Evolutionary conservation across 2,329 filamentous ascomycete species (phyloP).

Genomic region (Pseudogymnoascus sp.): DNA sequence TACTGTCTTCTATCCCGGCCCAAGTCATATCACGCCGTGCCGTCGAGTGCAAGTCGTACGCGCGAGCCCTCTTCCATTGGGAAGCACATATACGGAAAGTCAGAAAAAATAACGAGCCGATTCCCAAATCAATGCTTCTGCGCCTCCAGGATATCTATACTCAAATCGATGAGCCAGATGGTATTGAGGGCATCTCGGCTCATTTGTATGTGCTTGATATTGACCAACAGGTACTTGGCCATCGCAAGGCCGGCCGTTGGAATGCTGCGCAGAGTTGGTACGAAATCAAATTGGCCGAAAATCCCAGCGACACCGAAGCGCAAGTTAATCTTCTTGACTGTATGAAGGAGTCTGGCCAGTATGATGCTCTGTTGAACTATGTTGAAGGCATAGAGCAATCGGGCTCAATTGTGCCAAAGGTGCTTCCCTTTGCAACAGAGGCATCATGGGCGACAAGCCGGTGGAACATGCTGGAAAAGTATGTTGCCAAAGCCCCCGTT

Average conservation of each 20-base stretch:
- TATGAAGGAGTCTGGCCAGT: conserved; percentile 89
- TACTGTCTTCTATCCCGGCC: conserved; percentile 61
- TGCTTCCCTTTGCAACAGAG: conserved; percentile 80
- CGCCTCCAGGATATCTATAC: conserved; percentile 89
- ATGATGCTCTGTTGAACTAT: conserved; percentile 80
- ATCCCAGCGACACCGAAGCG: conserved; percentile 66
- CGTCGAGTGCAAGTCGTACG: conserved; percentile 88
- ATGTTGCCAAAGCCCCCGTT: conserved; percentile 45
- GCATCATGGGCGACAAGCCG: conserved; percentile 84
- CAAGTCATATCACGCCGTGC: conserved; percentile 73
- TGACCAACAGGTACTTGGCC: conserved; percentile 85
- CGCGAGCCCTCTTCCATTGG: conserved; percentile 86
- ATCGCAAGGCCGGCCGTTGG: conserved; percentile 90
- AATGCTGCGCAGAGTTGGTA: conserved; percentile 96
- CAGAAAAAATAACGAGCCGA: conserved; percentile 27
- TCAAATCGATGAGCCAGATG: conserved; percentile 95
- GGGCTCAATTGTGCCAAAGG: conserved; percentile 44
- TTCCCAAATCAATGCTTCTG: conserved; percentile 53
- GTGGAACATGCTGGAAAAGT: conserved; percentile 67
- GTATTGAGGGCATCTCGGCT: conserved; percentile 86
- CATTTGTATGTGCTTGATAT: conserved; percentile 81
- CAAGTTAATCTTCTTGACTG: conserved; percentile 81
- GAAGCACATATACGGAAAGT: conserved; percentile 73
- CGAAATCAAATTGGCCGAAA: conserved; percentile 75
- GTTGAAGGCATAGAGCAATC: conserved; percentile 63